A percentile compares a stretch with the other conserved stretches of the same genome.
These are phyloP conservation scores for Phytophthora pseudosyringae DNA, from an alignment of 352 stramenopile genomes.

Conservation along the genomic window DNA sequence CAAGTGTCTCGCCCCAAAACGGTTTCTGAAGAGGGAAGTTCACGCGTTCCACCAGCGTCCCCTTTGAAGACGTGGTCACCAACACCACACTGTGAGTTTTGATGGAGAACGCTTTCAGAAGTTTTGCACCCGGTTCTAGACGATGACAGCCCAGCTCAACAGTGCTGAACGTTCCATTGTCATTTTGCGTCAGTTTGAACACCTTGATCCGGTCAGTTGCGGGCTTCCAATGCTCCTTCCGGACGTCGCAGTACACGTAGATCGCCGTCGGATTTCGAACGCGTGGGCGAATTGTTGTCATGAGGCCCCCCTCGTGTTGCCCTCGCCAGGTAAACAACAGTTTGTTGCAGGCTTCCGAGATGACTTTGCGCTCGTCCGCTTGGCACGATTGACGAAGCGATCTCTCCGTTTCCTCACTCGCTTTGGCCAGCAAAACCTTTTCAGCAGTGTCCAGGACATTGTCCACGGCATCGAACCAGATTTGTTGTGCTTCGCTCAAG, in stretches of 20 bases:
- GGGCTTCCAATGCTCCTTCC: conserved; percentile 35
- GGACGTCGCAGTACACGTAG: conserved; percentile 23
- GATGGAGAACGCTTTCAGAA: conserved; percentile 32
- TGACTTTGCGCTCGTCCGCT: conserved; percentile 13
- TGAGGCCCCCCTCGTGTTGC: conserved; percentile 18
- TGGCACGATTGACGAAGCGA: conserved; percentile 16
- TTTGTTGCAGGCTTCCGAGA: conserved; percentile 20
- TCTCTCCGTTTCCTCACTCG: conserved; percentile 15
- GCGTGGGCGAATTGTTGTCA: conserved; percentile 19
- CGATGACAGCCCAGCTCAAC: conserved; percentile 28
- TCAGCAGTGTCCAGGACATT: conserved; percentile 11
- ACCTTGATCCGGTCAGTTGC: conserved; percentile 38
- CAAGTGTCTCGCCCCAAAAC: neutral
- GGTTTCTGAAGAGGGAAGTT: conserved; percentile 22
- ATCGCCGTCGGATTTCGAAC: neutral
- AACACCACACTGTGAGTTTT: conserved; percentile 36
- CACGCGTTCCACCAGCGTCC: conserved; percentile 30
- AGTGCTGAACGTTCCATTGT: conserved; percentile 10
- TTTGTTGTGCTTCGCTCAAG: conserved; percentile 18
- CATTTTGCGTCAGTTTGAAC: conserved; percentile 24
- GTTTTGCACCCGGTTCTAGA: conserved; percentile 17
- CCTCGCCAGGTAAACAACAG: conserved; percentile 17
- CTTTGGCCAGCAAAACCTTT: conserved; percentile 6
- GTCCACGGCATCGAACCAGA: conserved; percentile 36
- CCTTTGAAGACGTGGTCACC: conserved; percentile 27